Evolutionary conservation across 148 eudicot genomes (phyloP).

Genomic region (Drosera capensis): DNA sequence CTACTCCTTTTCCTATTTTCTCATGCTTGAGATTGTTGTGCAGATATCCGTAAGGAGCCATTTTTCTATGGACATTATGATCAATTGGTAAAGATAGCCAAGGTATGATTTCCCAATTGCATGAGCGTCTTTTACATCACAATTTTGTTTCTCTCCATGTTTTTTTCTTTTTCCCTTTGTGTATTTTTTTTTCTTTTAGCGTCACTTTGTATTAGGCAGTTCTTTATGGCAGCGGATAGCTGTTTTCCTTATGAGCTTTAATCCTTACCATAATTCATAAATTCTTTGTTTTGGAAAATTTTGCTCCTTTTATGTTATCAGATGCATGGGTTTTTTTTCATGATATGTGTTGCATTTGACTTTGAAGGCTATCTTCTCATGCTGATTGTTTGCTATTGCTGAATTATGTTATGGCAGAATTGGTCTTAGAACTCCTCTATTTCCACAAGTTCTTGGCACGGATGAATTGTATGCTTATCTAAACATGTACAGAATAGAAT

Average conservation of each 20-base stretch:
- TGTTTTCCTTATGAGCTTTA: no score
- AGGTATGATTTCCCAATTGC: constrained; percentile 23
- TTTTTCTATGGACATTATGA: constrained; percentile 96
- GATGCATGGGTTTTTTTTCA: no score
- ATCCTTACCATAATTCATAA: no score
- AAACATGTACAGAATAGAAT: constrained; percentile 56
- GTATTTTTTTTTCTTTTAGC: no score
- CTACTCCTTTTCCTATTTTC: neutral
- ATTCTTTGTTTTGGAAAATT: no score
- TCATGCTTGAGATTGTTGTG: constrained; percentile 3
- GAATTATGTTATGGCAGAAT: neutral
- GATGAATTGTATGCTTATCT: constrained; percentile 66
- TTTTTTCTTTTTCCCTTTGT: no score
- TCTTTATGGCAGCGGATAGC: no score
- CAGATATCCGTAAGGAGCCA: constrained; percentile 98
- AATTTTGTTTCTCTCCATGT: no score
- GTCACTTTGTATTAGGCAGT: no score
- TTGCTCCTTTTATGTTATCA: no score
- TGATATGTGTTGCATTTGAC: no score
- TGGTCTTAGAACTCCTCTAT: neutral
- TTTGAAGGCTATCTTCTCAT: no score
- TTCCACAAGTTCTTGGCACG: constrained; percentile 56
- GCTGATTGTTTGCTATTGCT: neutral
- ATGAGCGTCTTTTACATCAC: neutral
- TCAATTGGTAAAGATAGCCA: constrained; percentile 94